phyloP scores from a whole-genome alignment of 208 protist species.

The Porcisia deanei region DNA sequence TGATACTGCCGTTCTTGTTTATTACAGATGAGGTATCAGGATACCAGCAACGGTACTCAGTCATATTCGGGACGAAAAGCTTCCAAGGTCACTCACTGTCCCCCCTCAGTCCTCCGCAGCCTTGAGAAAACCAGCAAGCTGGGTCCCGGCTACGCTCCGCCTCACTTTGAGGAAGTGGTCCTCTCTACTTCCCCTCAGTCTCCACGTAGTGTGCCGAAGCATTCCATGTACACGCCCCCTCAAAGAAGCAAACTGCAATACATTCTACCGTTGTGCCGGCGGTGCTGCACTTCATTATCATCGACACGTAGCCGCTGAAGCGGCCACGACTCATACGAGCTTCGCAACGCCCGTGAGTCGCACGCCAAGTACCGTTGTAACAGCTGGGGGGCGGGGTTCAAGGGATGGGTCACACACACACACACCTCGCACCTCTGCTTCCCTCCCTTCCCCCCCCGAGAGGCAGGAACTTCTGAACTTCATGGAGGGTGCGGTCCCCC shows the following conservation, averaged over 20 bases:
- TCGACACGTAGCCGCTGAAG: not conserved
- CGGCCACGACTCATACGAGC: not conserved
- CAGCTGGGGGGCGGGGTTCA: too few species aligned
- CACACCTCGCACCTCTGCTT: too few species aligned
- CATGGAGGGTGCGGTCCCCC: not conserved
- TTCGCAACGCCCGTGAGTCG: not conserved
- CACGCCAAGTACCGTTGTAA: not conserved
- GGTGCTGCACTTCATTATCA: not conserved
- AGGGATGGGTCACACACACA: too few species aligned
- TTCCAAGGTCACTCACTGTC: not conserved
- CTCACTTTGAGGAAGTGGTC: conserved; percentile 5
- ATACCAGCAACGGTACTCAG: not conserved
- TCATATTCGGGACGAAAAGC: not conserved
- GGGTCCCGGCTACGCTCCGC: not conserved
- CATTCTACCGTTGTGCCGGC: not conserved
- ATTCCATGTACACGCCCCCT: not conserved
- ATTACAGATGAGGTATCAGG: not conserved
- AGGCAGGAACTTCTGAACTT: not conserved
- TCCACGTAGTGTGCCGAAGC: not conserved
- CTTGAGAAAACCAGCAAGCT: not conserved
- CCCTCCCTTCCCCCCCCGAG: too few species aligned
- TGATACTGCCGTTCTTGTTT: not conserved
- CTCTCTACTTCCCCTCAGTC: not conserved
- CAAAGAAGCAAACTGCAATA: not conserved
- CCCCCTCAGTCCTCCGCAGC: not conserved